Evolutionary conservation across 805 yeast species (phyloP).

Genomic region (Candida broadrunensis): DNA sequence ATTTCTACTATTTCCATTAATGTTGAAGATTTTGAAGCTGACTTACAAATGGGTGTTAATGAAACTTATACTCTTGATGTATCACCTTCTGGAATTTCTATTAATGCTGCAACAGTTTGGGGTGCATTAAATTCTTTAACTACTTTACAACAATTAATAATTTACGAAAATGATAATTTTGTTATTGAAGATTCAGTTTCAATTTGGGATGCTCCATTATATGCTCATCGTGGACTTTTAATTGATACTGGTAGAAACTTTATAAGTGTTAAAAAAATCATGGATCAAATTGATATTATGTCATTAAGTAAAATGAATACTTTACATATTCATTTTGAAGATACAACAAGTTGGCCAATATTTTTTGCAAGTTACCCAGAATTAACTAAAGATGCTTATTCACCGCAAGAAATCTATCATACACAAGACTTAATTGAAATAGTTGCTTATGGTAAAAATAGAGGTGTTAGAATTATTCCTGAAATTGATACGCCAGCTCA

Average conservation of each 20-base stretch:
- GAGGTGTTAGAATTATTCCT: conserved; percentile 41
- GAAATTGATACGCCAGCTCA: conserved; percentile 44
- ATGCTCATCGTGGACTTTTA: conserved; percentile 36
- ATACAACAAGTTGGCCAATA: conserved; percentile 42
- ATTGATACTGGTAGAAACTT: conserved; percentile 40
- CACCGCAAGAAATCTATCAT: conserved; percentile 25
- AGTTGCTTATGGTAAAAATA: conserved; percentile 26
- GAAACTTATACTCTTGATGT: conserved; percentile 29
- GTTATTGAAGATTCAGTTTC: conserved; percentile 30
- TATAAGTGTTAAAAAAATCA: conserved; percentile 18
- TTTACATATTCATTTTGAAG: conserved; percentile 40
- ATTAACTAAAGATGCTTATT: conserved; percentile 38
- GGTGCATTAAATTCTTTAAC: conserved; percentile 40
- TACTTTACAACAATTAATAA: conserved; percentile 38
- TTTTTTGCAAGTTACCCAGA: conserved; percentile 28
- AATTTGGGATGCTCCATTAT: conserved; percentile 32
- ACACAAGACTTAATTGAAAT: conserved; percentile 22
- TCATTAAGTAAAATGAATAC: conserved; percentile 35
- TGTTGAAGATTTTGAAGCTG: conserved; percentile 17
- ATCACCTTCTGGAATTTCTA: conserved; percentile 11
- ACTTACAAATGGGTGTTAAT: conserved; percentile 33
- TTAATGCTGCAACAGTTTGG: conserved; percentile 34
- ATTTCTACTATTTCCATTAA: conserved; percentile 2
- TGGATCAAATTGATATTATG: conserved; percentile 37
- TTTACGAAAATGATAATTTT: conserved; percentile 20